Conservation (phyloP, 768 basidiomycete species). For the Gymnopilus dilepis region DNA sequence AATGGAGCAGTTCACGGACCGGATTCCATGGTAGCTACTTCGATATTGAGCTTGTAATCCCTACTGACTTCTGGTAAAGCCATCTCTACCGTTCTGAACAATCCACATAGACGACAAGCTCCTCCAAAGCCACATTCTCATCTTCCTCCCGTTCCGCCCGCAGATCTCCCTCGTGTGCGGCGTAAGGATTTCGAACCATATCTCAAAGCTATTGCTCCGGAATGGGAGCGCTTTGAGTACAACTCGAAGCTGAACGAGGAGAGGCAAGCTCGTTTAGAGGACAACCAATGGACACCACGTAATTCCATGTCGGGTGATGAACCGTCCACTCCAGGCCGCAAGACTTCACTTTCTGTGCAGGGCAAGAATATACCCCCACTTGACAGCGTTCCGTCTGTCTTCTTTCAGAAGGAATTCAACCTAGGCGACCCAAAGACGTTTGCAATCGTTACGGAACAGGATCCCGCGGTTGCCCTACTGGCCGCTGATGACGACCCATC, state of each 20-base stretch:
- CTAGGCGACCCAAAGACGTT: slow-evolving; percentile 83
- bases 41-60: neutral
- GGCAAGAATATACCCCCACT: slow-evolving; percentile 68
- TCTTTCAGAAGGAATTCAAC: slow-evolving; percentile 80
- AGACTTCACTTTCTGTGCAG: slow-evolving; percentile 32
- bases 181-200: slow-evolving; percentile 88
- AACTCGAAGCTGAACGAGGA: slow-evolving; percentile 43
- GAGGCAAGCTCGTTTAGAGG: slow-evolving; percentile 45
- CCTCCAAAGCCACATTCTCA: slow-evolving; percentile 89
- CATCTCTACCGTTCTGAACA: slow-evolving; percentile 92
- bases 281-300: slow-evolving; percentile 31
- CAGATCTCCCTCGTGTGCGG: slow-evolving; percentile 79
- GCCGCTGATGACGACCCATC: slow-evolving; percentile 34
- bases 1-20: slow-evolving; percentile 83
- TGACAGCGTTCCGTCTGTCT: slow-evolving; percentile 77
- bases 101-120: slow-evolving; percentile 81
- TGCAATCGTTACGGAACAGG: slow-evolving; percentile 72
- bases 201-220: slow-evolving; percentile 68
- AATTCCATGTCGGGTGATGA: slow-evolving; percentile 28
- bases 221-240: slow-evolving; percentile 79
- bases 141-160: slow-evolving; percentile 71
- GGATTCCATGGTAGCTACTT: slow-evolving; percentile 82
- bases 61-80: slow-evolving; percentile 49
- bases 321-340: slow-evolving; percentile 22
- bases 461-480: slow-evolving; percentile 31